Evolutionary conservation across 1,284 basidiomycete species (phyloP).

Genomic region (Ceratobasidium sp.): DNA sequence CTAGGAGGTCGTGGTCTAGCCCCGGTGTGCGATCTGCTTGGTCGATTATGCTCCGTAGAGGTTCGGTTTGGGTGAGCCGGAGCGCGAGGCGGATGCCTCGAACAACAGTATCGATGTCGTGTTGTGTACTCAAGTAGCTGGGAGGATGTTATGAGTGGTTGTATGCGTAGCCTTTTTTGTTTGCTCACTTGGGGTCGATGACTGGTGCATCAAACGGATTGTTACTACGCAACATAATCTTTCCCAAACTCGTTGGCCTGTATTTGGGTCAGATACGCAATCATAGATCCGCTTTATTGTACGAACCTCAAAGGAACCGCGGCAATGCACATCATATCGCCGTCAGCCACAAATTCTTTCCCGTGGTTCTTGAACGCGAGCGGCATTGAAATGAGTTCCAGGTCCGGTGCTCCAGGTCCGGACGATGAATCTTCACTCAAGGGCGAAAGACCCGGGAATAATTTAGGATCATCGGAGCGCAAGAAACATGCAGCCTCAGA

Average conservation of each 20-base stretch:
- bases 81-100: conserved; percentile 44
- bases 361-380: conserved; percentile 52
- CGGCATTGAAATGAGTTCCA: conserved; percentile 54
- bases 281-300: too few species aligned
- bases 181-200: conserved; percentile 49
- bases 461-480: conserved; percentile 54
- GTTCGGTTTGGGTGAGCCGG: conserved; percentile 46
- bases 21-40: conserved; percentile 54
- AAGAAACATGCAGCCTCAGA: conserved; percentile 57
- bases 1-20: conserved; percentile 53
- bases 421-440: conserved; percentile 53
- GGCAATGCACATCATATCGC: conserved; percentile 56
- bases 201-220: conserved; percentile 49
- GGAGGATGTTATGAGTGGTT: too few species aligned
- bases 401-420: conserved; percentile 55
- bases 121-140: conserved; percentile 45
- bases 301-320: conserved; percentile 56
- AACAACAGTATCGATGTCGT: conserved; percentile 47
- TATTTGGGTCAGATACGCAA: neutral
- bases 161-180: neutral
- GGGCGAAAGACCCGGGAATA: conserved; percentile 51
- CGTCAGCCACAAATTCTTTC: conserved; percentile 47
- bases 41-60: conserved; percentile 44
- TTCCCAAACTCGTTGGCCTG: conserved; percentile 46
- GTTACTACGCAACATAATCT: conserved; percentile 40